phyloP scores from a whole-genome alignment of 371 early-diverging fungal genomes.

The Mucor piriformis region DNA sequence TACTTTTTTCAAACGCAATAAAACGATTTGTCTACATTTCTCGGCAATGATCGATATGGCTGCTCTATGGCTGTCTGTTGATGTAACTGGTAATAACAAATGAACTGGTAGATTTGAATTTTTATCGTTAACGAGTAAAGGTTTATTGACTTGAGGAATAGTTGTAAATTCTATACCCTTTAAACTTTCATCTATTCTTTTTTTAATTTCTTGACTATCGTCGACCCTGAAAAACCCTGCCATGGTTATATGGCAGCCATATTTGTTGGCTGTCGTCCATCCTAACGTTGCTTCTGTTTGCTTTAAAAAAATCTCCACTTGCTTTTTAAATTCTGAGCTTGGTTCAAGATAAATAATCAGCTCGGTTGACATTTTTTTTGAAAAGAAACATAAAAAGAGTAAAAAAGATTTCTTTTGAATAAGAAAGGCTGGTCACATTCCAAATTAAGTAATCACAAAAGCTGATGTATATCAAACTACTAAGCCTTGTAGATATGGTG shows the following conservation, averaged over 20 bases:
- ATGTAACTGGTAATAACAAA: constrained; percentile 31
- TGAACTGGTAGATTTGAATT: constrained; percentile 19
- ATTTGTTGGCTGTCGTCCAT: constrained; percentile 35
- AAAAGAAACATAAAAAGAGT: not conserved
- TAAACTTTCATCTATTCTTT: not conserved
- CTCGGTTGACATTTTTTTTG: constrained; percentile 10
- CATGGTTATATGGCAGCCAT: constrained; percentile 39
- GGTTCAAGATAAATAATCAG: constrained; percentile 47
- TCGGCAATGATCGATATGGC: constrained; percentile 15
- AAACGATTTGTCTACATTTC: not conserved
- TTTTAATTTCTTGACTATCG: constrained; percentile 1
- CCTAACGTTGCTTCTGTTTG: not conserved
- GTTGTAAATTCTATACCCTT: not conserved
- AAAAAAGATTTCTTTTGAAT: constrained; percentile 1
- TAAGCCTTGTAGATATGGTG: too few species aligned
- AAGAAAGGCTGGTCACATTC: too few species aligned
- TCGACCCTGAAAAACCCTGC: constrained; percentile 34
- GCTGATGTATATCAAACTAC: too few species aligned
- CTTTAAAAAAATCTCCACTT: constrained; percentile 27
- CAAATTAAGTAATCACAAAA: too few species aligned
- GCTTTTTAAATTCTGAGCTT: constrained; percentile 7
- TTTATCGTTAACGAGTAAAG: constrained; percentile 7
- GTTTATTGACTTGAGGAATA: not conserved
- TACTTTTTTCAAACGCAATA: constrained; percentile 30
- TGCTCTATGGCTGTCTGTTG: constrained; percentile 12